phyloP scores from a whole-genome alignment of 345 rosid species.

The Gynandropsis gynandra region DNA sequence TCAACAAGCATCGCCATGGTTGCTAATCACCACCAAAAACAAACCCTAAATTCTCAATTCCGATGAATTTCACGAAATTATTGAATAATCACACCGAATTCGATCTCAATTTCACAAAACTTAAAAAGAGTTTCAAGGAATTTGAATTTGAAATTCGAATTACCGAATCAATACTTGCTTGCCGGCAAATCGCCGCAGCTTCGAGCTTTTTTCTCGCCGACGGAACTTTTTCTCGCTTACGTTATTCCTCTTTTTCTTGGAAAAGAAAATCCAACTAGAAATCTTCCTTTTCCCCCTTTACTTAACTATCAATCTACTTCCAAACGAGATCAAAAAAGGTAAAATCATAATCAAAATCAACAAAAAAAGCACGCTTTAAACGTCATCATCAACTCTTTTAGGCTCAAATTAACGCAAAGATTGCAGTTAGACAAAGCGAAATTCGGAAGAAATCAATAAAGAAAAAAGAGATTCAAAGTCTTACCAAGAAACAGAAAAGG shows the following conservation, averaged over 20 bases:
- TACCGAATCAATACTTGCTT: constrained; percentile 36
- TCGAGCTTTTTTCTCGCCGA: constrained; percentile 22
- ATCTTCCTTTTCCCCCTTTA: constrained; percentile 17
- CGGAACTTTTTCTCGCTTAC: constrained; percentile 21
- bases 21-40: not conserved
- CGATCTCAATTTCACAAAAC: not conserved
- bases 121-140: not conserved
- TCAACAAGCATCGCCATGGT: constrained; percentile 75
- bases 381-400: constrained; percentile 16
- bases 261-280: constrained; percentile 16
- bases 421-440: not conserved
- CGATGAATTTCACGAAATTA: not conserved
- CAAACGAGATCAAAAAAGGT: not conserved
- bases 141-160: constrained; percentile 8
- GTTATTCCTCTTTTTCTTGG: constrained; percentile 18
- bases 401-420: not conserved
- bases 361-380: constrained; percentile 22
- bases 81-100: constrained; percentile 12
- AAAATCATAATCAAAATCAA: not conserved
- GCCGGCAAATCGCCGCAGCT: constrained; percentile 22
- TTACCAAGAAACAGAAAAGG: constrained; percentile 13
- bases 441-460: too few relatives aligned
- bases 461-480: not conserved
- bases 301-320: constrained; percentile 30
- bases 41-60: not conserved